These are phyloP conservation scores for Lithospermum erythrorhizon DNA, from an alignment of 257 asterid genomes.

Conservation along the genomic window DNA sequence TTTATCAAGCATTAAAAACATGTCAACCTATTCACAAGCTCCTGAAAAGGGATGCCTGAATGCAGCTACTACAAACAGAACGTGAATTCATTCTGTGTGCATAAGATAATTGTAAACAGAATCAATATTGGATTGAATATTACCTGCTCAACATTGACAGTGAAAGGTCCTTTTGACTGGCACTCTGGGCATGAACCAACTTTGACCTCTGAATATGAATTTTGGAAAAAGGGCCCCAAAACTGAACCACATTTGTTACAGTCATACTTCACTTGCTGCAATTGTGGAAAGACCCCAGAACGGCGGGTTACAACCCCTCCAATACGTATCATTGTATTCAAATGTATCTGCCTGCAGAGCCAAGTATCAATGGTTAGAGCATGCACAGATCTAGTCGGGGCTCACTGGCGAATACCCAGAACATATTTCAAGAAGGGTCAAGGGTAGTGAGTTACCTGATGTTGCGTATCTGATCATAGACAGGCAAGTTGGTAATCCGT, in stretches of 20 bases:
- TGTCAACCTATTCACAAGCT: neutral
- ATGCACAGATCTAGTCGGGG: neutral
- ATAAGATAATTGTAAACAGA: slow-evolving; percentile 6
- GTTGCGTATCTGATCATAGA: slow-evolving; percentile 92
- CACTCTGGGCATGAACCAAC: slow-evolving; percentile 99
- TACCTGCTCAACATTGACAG: slow-evolving; percentile 95
- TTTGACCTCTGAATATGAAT: slow-evolving; percentile 91
- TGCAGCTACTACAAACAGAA: neutral
- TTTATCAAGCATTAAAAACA: neutral
- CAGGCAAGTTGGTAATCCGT: slow-evolving; percentile 88
- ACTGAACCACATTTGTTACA: slow-evolving; percentile 81
- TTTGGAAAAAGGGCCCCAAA: slow-evolving; percentile 95
- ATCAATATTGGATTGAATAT: neutral
- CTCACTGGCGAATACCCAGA: neutral
- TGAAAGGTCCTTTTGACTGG: slow-evolving; percentile 90
- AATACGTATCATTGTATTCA: slow-evolving; percentile 93
- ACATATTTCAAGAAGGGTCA: neutral
- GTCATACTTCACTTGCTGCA: slow-evolving; percentile 94
- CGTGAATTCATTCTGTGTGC: too few relatives aligned
- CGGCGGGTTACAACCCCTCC: slow-evolving; percentile 98
- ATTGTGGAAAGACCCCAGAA: slow-evolving; percentile 93
- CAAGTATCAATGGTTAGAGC: slow-evolving; percentile 2
- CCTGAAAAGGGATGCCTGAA: neutral
- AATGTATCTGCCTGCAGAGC: slow-evolving; percentile 79
- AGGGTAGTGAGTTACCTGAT: slow-evolving; percentile 42